phyloP scores from a whole-genome alignment of 148 eudicot species.

The Fagopyrum esculentum region DNA sequence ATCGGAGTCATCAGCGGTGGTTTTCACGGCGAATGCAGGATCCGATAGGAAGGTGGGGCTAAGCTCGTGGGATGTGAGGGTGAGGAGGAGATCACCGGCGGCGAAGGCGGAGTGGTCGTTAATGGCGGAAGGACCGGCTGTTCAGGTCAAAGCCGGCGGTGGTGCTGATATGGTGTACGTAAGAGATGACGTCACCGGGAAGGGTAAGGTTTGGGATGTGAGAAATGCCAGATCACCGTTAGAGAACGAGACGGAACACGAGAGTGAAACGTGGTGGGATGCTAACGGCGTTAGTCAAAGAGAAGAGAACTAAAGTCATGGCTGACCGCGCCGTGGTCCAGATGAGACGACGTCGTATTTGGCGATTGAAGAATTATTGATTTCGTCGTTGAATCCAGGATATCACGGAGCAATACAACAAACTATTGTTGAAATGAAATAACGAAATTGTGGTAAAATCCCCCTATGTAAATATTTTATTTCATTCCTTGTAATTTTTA shows the following conservation, averaged over 20 bases:
- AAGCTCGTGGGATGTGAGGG: slow-evolving; percentile 26
- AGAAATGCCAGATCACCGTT: slow-evolving; percentile 41
- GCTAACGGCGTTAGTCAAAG: slow-evolving; percentile 4
- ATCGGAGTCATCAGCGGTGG: slow-evolving; percentile 24
- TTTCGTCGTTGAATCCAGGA: background rate
- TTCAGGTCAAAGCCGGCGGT: slow-evolving; percentile 26
- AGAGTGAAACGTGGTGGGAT: slow-evolving; percentile 13
- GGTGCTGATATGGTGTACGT: slow-evolving; percentile 43
- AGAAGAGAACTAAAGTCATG: background rate
- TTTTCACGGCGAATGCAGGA: slow-evolving; percentile 19
- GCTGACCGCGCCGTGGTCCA: background rate
- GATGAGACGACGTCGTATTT: slow-evolving; percentile 6
- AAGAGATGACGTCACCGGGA: slow-evolving; percentile 23
- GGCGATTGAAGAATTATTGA: background rate
- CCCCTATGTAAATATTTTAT: background rate
- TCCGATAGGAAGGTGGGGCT: slow-evolving; percentile 25
- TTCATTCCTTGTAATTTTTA: background rate
- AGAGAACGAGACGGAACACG: slow-evolving; percentile 19
- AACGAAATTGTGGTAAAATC: background rate
- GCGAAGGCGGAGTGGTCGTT: slow-evolving; percentile 34
- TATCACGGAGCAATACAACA: background rate
- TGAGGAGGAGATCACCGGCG: slow-evolving; percentile 22
- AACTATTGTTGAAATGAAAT: background rate
- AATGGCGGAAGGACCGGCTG: slow-evolving; percentile 16
- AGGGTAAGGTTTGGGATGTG: slow-evolving; percentile 43